Conservation (phyloP, 2,329 filamentous ascomycete genomes). For the Cercospora sesami region DNA sequence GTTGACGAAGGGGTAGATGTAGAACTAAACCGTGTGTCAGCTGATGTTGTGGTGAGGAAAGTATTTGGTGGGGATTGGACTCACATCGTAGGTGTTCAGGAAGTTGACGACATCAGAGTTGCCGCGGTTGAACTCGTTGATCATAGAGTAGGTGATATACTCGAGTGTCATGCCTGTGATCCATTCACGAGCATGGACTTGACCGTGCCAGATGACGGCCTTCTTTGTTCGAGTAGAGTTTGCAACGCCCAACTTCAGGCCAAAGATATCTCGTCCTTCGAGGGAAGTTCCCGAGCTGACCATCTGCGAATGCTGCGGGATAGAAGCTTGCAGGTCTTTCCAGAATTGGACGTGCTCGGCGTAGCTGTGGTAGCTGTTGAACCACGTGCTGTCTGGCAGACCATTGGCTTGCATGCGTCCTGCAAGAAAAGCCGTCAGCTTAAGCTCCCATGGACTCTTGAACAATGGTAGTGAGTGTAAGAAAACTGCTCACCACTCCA, state of each 20-base stretch:
- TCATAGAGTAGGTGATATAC: slow-evolving; percentile 54
- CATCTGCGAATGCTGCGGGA: slow-evolving; percentile 52
- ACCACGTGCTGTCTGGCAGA: slow-evolving; percentile 49
- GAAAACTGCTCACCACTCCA: not conserved
- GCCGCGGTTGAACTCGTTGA: slow-evolving; percentile 48
- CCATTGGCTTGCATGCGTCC: slow-evolving; percentile 38
- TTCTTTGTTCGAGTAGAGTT: slow-evolving; percentile 50
- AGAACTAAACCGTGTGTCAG: slow-evolving; percentile 45
- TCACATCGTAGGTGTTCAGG: slow-evolving; percentile 60
- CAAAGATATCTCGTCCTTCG: slow-evolving; percentile 48
- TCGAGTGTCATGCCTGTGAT: slow-evolving; percentile 56
- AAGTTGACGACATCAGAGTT: slow-evolving; percentile 45
- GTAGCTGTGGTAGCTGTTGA: slow-evolving; percentile 56
- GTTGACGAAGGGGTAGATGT: slow-evolving; percentile 64
- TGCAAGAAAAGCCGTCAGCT: not conserved
- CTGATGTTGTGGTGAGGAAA: no score
- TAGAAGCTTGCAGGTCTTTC: slow-evolving; percentile 48
- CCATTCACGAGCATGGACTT: slow-evolving; percentile 63
- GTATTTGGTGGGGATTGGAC: no score
- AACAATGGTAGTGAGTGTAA: not conserved
- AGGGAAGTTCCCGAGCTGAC: slow-evolving; percentile 52
- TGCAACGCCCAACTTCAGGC: slow-evolving; percentile 56
- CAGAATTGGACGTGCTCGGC: slow-evolving; percentile 55
- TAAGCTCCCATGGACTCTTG: not conserved
- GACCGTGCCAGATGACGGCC: slow-evolving; percentile 58